These are phyloP conservation scores for Adenanthera pavonina DNA, from an alignment of 306 rosid species.

Conservation along the genomic window DNA sequence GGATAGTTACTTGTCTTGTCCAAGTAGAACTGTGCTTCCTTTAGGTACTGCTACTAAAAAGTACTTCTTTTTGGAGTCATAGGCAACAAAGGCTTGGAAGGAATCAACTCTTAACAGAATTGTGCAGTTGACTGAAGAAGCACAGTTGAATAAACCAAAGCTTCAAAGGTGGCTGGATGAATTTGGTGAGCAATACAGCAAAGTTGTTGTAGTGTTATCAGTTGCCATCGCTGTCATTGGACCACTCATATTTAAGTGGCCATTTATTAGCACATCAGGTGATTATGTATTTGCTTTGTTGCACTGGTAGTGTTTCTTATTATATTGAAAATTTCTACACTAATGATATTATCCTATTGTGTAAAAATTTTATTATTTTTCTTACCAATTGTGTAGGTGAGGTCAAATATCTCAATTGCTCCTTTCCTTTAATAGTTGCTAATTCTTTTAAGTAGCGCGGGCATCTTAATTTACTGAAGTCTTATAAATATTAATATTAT, in stretches of 20 bases:
- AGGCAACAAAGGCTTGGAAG: constrained; percentile 90
- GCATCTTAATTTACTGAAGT: constrained; percentile 1
- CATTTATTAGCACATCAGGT: constrained; percentile 87
- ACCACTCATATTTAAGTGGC: constrained; percentile 94
- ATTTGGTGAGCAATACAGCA: constrained; percentile 95
- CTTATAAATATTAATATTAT: constrained; percentile 16
- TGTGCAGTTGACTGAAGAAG: constrained; percentile 98
- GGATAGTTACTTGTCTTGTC: constrained; percentile 35
- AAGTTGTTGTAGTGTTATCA: constrained; percentile 88
- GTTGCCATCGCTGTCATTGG: constrained; percentile 84
- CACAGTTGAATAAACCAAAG: constrained; percentile 85
- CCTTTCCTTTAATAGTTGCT: constrained; percentile 5
- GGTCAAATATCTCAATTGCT: constrained; percentile 20
- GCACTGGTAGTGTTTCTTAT: constrained; percentile 16
- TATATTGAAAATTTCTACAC: constrained; percentile 28
- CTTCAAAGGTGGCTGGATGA: constrained; percentile 99
- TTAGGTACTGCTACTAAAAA: constrained; percentile 35
- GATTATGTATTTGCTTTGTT: constrained; percentile 38
- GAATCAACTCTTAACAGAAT: constrained; percentile 90
- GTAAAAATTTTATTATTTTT: neutral
- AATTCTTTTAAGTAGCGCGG: neutral
- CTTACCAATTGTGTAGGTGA: constrained; percentile 7
- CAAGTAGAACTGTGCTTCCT: constrained; percentile 18
- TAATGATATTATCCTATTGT: constrained; percentile 21
- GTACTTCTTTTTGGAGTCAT: constrained; percentile 38